Conservation (phyloP, 1,284 basidiomycete genomes). For the Ceratobasidium sp. region DNA sequence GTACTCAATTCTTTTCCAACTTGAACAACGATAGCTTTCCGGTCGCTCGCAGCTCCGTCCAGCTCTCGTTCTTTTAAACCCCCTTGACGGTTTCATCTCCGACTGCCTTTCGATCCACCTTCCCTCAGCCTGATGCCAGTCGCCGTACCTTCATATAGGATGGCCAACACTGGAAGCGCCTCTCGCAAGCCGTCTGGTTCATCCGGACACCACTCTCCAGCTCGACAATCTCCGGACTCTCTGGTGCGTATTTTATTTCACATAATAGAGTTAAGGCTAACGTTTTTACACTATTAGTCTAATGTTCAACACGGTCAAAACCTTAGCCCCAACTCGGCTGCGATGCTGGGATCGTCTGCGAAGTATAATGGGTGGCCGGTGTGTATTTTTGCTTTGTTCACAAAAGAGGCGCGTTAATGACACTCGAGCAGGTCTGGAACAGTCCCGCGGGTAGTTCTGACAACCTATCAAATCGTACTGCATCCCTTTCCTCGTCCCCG, state of each 20-base stretch:
- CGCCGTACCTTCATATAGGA: conserved; percentile 60
- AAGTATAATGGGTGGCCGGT: conserved; percentile 76
- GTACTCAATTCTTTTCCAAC: conserved; percentile 49
- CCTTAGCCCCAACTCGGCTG: conserved; percentile 41
- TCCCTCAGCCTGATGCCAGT: conserved; percentile 42
- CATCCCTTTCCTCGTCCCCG: conserved; percentile 71
- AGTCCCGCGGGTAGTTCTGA: conserved; percentile 60
- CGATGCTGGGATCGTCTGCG: conserved; percentile 27
- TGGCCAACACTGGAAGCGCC: conserved; percentile 63
- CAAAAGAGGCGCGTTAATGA: too few species aligned
- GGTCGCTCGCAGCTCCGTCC: conserved; percentile 34
- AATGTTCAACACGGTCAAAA: conserved; percentile 21
- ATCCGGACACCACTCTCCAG: conserved; percentile 74
- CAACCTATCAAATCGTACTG: conserved; percentile 65
- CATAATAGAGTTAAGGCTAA: neutral
- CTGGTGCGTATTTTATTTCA: conserved; percentile 27
- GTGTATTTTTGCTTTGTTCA: conserved; percentile 52
- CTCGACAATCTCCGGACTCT: conserved; percentile 49
- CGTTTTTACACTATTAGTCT: conserved; percentile 1
- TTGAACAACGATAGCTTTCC: conserved; percentile 50
- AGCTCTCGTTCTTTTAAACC: conserved; percentile 21
- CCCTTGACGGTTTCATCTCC: conserved; percentile 33
- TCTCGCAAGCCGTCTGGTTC: conserved; percentile 77
- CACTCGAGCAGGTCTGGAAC: conserved; percentile 68
- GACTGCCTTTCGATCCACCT: conserved; percentile 39